A percentile compares a stretch with the other conserved stretches of the same genome.
Conservation (phyloP, 1,284 basidiomycete species). For the Ganoderma multipileum region DNA sequence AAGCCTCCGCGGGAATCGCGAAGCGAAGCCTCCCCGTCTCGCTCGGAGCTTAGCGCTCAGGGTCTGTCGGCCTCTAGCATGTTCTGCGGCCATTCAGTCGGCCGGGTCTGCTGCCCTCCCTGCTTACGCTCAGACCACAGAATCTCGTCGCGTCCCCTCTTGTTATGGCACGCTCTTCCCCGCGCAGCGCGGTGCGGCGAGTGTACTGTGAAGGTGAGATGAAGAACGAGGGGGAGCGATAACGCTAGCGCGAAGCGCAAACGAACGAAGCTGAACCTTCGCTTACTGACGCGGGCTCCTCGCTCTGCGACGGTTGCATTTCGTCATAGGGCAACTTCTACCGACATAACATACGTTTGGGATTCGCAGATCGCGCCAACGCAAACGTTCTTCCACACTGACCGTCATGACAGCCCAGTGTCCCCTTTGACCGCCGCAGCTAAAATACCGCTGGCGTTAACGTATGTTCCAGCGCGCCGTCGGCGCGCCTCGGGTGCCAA, state of each 20-base stretch:
- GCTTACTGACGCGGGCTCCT: not conserved
- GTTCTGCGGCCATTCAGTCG: slow-evolving; percentile 1
- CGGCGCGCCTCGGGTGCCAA: not conserved
- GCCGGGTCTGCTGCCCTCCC: not conserved
- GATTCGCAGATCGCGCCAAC: not conserved
- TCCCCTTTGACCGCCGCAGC: no score
- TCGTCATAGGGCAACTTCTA: not conserved
- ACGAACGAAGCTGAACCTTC: not conserved
- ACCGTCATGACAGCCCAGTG: not conserved
- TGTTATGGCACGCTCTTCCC: not conserved
- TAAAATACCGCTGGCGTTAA: no score
- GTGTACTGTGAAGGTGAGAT: not conserved
- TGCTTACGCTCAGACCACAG: not conserved
- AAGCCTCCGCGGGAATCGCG: slow-evolving; percentile 1
- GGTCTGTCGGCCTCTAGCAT: not conserved
- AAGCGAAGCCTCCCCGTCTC: not conserved
- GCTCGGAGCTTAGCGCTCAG: not conserved
- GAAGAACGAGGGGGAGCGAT: not conserved
- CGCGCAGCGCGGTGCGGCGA: not conserved
- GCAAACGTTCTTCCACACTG: not conserved
- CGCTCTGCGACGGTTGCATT: not conserved
- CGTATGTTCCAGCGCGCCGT: not conserved
- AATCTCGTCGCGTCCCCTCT: not conserved
- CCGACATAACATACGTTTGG: not conserved
- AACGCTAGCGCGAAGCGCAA: not conserved